These are phyloP conservation scores for Porphyrellus sp. DNA, from an alignment of 1,284 basidiomycete species.

Conservation along the genomic window DNA sequence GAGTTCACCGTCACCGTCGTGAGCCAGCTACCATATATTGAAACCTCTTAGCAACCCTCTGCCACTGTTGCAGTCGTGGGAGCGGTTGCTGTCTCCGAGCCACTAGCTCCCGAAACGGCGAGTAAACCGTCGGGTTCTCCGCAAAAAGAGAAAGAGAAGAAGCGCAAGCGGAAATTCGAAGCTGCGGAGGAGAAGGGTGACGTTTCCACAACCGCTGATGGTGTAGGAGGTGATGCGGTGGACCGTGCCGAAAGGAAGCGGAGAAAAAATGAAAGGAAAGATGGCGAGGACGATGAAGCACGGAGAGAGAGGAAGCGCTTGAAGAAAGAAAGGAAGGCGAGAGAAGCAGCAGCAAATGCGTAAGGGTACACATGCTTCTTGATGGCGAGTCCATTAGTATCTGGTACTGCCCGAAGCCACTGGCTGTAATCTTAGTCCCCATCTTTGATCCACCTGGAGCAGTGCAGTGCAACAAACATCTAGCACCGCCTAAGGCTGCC, in stretches of 20 bases:
- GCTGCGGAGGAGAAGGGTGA: constrained; percentile 42
- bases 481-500: constrained; percentile 7
- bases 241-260: constrained; percentile 49
- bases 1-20: constrained; percentile 15
- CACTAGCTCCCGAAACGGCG: constrained; percentile 22
- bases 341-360: constrained; percentile 40
- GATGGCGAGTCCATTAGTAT: not conserved
- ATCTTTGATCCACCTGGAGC: constrained; percentile 17
- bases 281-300: constrained; percentile 58
- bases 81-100: constrained; percentile 24
- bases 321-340: constrained; percentile 71
- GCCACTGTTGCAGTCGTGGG: constrained; percentile 28
- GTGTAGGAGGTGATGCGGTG: constrained; percentile 35
- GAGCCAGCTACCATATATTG: constrained; percentile 7
- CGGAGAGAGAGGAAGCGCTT: constrained; percentile 57
- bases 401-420: not conserved
- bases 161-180: constrained; percentile 72
- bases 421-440: constrained; percentile 7
- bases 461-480: constrained; percentile 8
- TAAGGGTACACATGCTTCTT: constrained; percentile 4
- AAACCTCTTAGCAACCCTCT: constrained; percentile 40
- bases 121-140: constrained; percentile 41
- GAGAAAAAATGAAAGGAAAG: constrained; percentile 43
- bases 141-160: constrained; percentile 64
- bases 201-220: constrained; percentile 42